A percentile compares a stretch with the other conserved stretches of the same genome.
These are phyloP conservation scores for Hyphodiscus sp. DNA, from an alignment of 2,329 filamentous ascomycete species.

Conservation along the genomic window DNA sequence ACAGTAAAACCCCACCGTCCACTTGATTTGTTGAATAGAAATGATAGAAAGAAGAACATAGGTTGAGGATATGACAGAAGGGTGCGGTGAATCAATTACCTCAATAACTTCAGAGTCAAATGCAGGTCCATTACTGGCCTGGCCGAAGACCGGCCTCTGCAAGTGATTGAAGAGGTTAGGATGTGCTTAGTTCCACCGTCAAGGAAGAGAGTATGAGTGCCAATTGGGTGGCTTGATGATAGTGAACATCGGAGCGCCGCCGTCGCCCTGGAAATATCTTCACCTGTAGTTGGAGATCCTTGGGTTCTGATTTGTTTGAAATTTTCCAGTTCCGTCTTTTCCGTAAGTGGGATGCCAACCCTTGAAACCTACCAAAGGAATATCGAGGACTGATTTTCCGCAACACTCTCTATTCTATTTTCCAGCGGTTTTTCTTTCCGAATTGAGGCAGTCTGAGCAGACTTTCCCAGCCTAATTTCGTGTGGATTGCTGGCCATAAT, in stretches of 20 bases:
- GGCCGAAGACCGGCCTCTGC: conserved; percentile 6
- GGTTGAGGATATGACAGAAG: background rate
- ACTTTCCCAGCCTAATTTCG: no score
- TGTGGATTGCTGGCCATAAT: background rate
- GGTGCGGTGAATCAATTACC: conserved; percentile 1
- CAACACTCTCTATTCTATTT: no score
- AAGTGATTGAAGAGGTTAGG: background rate
- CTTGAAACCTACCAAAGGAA: no score
- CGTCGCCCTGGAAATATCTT: no score
- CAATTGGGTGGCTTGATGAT: background rate
- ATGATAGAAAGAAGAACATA: background rate
- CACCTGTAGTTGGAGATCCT: no score
- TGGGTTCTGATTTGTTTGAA: background rate
- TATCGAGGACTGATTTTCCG: no score
- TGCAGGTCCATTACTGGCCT: background rate
- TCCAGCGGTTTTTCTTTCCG: no score
- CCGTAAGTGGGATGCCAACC: background rate
- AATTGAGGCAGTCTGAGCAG: no score
- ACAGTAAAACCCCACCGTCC: background rate
- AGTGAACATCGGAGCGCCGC: background rate
- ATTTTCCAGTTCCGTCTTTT: background rate
- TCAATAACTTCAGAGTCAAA: background rate
- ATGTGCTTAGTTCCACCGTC: background rate
- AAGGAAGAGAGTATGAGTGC: background rate
- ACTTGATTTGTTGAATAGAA: background rate